A percentile compares a stretch with the other conserved stretches of the same genome.
These are phyloP conservation scores for Striga asiatica DNA, from an alignment of 257 asterid species.

Conservation along the genomic window DNA sequence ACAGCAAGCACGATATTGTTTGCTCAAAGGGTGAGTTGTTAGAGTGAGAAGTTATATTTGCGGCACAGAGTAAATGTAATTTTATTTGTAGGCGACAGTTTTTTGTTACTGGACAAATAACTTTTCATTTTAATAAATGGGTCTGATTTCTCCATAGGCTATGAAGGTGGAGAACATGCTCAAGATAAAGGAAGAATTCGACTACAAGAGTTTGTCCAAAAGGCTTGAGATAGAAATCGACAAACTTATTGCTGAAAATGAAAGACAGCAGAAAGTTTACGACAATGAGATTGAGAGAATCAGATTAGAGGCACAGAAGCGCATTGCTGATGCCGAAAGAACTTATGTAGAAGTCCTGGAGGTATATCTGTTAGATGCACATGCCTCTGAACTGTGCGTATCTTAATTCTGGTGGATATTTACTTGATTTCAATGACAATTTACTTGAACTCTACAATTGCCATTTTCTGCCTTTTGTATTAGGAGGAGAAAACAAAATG, in stretches of 20 bases:
- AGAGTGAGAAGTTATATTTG: neutral
- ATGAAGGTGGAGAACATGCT: conserved; percentile 99
- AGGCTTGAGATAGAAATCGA: conserved; percentile 88
- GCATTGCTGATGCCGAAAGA: conserved; percentile 72
- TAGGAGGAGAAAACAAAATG: conserved; percentile 96
- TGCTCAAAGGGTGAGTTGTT: conserved; percentile 89
- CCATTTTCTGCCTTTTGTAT: conserved; percentile 10
- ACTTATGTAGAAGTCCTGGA: conserved; percentile 63
- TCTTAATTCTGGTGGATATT: conserved; percentile 2
- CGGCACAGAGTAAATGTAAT: neutral
- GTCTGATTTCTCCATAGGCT: conserved; percentile 47
- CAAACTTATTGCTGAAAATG: conserved; percentile 81
- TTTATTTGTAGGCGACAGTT: neutral
- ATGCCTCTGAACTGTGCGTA: conserved; percentile 8
- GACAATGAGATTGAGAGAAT: conserved; percentile 80
- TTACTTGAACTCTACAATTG: neutral
- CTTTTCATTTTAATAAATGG: neutral
- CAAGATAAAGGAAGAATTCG: conserved; percentile 95
- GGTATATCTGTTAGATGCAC: conserved; percentile 32
- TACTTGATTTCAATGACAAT: conserved; percentile 5
- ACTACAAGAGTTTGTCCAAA: conserved; percentile 81
- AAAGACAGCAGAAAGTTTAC: conserved; percentile 71
- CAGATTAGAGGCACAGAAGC: conserved; percentile 77
- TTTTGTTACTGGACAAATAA: neutral
- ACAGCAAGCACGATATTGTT: conserved; percentile 87